Evolutionary conservation across 1,139 yeast species (phyloP), one percentile per base, ranked within the genome.

Genomic region (Suhomyces panamericanus): DNA sequence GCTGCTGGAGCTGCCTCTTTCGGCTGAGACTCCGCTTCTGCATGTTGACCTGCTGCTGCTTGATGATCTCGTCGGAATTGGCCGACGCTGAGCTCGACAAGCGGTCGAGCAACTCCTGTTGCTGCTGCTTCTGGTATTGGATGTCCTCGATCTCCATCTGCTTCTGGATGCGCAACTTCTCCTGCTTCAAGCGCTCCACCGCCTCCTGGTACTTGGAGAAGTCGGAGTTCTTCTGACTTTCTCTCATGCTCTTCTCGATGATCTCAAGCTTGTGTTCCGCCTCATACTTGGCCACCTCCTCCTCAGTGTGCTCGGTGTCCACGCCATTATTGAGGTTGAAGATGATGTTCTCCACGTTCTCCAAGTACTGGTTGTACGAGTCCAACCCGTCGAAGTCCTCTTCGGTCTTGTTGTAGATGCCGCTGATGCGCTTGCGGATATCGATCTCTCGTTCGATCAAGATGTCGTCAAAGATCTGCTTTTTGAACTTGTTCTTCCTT

Each of bases 371-470:
- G 60, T 95, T 90, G 64, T 75, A 91, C 29, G 74, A 85, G 10
- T 74, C 72, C 27, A 85, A 66, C 14, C 73, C 61, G 1, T 58
- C 63, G 58, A 93, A 93, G 58, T 90, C 96, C 41, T 81, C 85
- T 52, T 82, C 80, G 1, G 87, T 83, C 62, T 87, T 86, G 64
- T 93, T 93, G 67, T 86, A 91, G 28, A 91, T 85, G 46, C 77
- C 75, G 51, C 78, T 74, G 13, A 95, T 91, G 48, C 95, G 70
- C 54, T 84, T 84, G 44, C 99, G 77, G 30, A 91, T 82, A 65
- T 93, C 99, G 35, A 95, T 89, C 60, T 93, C 99, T 52, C 86
- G 77, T 64, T 95, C 99, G 11, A 93, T 96, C 10, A 66, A 74
- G 33, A 93, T 80, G 64, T 93, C 98, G 54, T 91, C 97, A 63